These are phyloP conservation scores for Alternaria sp. DNA, from an alignment of 2,329 filamentous ascomycete species.

Conservation along the genomic window DNA sequence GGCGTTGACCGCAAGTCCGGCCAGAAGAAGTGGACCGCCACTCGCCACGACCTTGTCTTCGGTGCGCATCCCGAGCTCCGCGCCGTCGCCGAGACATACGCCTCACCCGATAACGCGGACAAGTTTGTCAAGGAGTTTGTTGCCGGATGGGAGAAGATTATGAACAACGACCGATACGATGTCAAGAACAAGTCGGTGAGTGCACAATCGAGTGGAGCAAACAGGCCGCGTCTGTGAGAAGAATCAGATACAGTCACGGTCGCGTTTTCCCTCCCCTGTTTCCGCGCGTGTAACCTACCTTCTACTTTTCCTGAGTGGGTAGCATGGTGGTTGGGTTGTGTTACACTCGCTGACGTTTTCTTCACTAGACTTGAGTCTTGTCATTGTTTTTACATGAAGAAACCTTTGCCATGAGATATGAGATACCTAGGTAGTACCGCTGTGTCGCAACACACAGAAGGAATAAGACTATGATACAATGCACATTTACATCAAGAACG, in stretches of 20 bases:
- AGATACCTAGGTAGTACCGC: slow-evolving; percentile 10
- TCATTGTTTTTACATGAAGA: slow-evolving; percentile 10
- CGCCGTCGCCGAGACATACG: slow-evolving; percentile 74
- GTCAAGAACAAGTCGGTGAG: slow-evolving; percentile 43
- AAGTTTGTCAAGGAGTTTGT: slow-evolving; percentile 77
- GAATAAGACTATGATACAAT: neutral
- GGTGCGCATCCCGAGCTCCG: slow-evolving; percentile 77
- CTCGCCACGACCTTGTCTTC: slow-evolving; percentile 72
- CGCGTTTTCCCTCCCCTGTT: neutral
- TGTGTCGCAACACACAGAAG: slow-evolving; percentile 1
- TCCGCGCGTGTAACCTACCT: neutral
- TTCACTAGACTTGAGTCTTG: slow-evolving; percentile 11
- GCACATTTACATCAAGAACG: neutral
- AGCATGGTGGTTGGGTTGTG: slow-evolving; percentile 8
- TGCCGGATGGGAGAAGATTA: slow-evolving; percentile 74
- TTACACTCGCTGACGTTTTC: slow-evolving; percentile 14
- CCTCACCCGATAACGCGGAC: slow-evolving; percentile 61
- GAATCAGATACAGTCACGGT: slow-evolving; percentile 3
- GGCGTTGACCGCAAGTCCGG: slow-evolving; percentile 71
- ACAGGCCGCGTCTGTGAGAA: slow-evolving; percentile 32
- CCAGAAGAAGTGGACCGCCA: slow-evolving; percentile 71
- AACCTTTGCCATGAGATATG: neutral
- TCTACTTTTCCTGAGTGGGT: slow-evolving; percentile 1
- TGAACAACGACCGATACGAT: slow-evolving; percentile 75
- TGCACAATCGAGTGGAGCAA: slow-evolving; percentile 32